A percentile compares a stretch with the other conserved stretches of the same genome.
These are phyloP conservation scores for Elsinoe perseae DNA, from an alignment of 2,329 filamentous ascomycete genomes.

Conservation along the genomic window DNA sequence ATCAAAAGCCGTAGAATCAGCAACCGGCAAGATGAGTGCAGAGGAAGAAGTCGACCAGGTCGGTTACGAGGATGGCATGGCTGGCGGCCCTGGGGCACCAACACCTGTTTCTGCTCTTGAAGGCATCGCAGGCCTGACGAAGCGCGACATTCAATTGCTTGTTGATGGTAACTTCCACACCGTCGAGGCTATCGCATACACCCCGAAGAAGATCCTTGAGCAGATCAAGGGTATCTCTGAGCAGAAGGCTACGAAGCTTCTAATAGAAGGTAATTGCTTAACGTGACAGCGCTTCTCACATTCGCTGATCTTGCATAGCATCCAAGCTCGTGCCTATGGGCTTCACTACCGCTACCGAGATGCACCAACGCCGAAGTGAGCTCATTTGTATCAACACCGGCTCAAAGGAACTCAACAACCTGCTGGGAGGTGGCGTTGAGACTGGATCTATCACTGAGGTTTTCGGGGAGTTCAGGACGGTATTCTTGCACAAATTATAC, in stretches of 20 bases:
- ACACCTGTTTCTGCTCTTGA: slow-evolving; percentile 80
- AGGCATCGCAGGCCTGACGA: slow-evolving; percentile 85
- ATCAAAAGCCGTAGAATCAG: not conserved
- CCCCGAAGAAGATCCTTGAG: slow-evolving; percentile 69
- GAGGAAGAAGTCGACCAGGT: slow-evolving; percentile 55
- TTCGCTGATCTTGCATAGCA: slow-evolving; percentile 44
- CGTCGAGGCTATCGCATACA: slow-evolving; percentile 93
- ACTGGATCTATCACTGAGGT: slow-evolving; percentile 97
- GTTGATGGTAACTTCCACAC: slow-evolving; percentile 91
- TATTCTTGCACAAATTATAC: not conserved
- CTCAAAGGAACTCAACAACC: slow-evolving; percentile 91
- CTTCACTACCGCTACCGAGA: slow-evolving; percentile 97
- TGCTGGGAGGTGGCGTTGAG: slow-evolving; percentile 89
- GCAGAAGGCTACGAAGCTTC: slow-evolving; percentile 85
- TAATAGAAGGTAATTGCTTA: slow-evolving; percentile 68
- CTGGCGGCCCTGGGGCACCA: slow-evolving; percentile 82
- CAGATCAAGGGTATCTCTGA: slow-evolving; percentile 98
- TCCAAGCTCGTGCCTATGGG: slow-evolving; percentile 97
- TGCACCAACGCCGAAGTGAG: slow-evolving; percentile 94
- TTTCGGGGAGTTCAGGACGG: slow-evolving; percentile 91
- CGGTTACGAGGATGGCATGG: slow-evolving; percentile 63
- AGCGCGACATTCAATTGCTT: slow-evolving; percentile 87
- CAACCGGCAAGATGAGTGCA: slow-evolving; percentile 40
- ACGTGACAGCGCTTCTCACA: not conserved
- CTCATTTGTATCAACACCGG: slow-evolving; percentile 97